Conservation (phyloP, 1,284 basidiomycete genomes). For the Tylopilus orsonianus region DNA sequence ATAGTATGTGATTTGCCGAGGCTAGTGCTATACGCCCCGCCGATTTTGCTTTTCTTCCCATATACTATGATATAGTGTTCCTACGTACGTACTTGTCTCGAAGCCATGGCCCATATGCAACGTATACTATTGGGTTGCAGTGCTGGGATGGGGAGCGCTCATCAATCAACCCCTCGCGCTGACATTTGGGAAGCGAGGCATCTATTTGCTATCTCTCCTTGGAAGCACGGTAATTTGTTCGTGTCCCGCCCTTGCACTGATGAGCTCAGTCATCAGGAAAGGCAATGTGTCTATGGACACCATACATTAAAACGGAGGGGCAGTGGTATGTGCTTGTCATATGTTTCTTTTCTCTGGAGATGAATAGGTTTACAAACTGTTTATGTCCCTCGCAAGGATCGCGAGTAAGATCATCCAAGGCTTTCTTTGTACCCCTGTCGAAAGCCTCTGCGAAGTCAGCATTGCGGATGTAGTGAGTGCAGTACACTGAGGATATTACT, state of each 20-base stretch:
- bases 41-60: neutral
- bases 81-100: slow-evolving; percentile 9
- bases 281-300: slow-evolving; percentile 18
- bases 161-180: slow-evolving; percentile 20
- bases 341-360: neutral
- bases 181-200: slow-evolving; percentile 18
- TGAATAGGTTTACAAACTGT: neutral
- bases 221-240: slow-evolving; percentile 13
- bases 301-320: slow-evolving; percentile 17
- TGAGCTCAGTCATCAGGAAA: neutral
- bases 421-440: slow-evolving; percentile 19
- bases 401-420: slow-evolving; percentile 19
- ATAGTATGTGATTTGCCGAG: slow-evolving; percentile 7
- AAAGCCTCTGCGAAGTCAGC: slow-evolving; percentile 20
- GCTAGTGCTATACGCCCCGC: neutral
- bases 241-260: no score
- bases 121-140: slow-evolving; percentile 2
- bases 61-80: slow-evolving; percentile 17
- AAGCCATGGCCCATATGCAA: neutral
- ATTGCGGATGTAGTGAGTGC: slow-evolving; percentile 15
- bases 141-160: slow-evolving; percentile 19
- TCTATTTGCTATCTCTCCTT: slow-evolving; percentile 16
- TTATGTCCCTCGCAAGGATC: slow-evolving; percentile 6
- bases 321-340: slow-evolving; percentile 11
- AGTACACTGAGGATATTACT: neutral